A percentile compares a stretch with the other conserved stretches of the same genome.
phyloP scores from a whole-genome alignment of 1,139 yeast genomes.

The Arxiozyma telluris region DNA sequence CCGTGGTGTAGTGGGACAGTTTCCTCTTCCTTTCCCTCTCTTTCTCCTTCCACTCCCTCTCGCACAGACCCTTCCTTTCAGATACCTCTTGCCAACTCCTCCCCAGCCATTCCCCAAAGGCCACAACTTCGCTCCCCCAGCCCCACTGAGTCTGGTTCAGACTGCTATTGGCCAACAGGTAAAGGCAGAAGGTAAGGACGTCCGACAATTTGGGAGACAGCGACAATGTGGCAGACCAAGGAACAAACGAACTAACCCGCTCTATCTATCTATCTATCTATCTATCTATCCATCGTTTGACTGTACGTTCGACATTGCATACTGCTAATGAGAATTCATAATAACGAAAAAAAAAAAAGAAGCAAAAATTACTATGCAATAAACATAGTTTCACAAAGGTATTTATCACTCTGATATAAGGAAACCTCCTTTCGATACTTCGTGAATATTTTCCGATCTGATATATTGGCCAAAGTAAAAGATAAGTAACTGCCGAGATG shows the following conservation, averaged over 20 bases:
- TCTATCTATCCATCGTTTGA: not conserved
- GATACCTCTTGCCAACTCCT: not conserved
- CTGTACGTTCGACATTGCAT: not conserved
- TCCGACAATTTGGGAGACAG: not conserved
- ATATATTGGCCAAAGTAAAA: slow-evolving; percentile 3
- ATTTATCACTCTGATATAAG: not conserved
- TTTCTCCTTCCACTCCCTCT: not conserved
- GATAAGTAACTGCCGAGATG: slow-evolving; percentile 48
- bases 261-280: not conserved
- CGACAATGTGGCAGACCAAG: not conserved
- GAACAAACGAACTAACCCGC: not conserved
- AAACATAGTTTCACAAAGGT: not conserved
- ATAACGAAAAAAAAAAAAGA: no score
- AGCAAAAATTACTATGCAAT: not conserved
- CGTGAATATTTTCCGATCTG: not conserved
- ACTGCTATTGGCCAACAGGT: no score
- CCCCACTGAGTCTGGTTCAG: not conserved
- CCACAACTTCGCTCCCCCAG: no score
- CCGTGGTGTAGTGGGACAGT: no score
- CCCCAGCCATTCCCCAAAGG: no score
- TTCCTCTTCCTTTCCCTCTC: no score
- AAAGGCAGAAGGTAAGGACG: not conserved
- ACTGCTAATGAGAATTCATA: not conserved
- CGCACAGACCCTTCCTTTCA: not conserved
- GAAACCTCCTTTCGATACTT: not conserved